Conservation (phyloP, 345 rosid species). For the Eucalyptus viminalis region DNA sequence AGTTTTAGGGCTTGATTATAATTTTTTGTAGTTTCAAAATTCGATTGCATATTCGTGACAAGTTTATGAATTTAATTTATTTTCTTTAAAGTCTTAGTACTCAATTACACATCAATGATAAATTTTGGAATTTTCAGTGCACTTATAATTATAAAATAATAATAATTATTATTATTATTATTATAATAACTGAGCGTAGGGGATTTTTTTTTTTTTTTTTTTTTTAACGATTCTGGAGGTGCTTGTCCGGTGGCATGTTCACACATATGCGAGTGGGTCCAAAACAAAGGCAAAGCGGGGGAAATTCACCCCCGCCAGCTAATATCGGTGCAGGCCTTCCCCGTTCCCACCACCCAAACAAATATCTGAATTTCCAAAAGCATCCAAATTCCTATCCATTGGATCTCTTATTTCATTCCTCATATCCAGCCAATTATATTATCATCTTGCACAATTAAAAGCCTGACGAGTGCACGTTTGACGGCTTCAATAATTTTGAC, state of each 20-base stretch:
- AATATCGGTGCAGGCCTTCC: not conserved
- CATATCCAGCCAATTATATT: not conserved
- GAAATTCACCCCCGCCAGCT: not conserved
- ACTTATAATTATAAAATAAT: not conserved
- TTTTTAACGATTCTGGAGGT: no score
- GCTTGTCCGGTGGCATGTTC: not conserved
- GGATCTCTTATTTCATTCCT: not conserved
- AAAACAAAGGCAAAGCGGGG: not conserved
- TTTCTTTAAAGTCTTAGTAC: no score
- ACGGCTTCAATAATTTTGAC: not conserved
- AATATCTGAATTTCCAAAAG: not conserved
- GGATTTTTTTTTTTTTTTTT: no score
- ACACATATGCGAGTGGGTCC: not conserved
- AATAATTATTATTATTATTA: no score
- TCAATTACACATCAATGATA: no score
- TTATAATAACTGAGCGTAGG: not conserved
- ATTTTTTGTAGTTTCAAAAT: accelerated
- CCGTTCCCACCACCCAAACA: not conserved
- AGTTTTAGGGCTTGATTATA: accelerated
- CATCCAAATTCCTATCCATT: not conserved
- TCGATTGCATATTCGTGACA: no score
- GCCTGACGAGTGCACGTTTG: not conserved
- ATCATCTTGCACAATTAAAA: not conserved
- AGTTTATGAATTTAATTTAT: not conserved
- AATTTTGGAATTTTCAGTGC: no score